Evolutionary conservation across 345 rosid genomes (phyloP), one percentile per base, ranked within the genome.

Genomic region (Erodium maritimum): DNA sequence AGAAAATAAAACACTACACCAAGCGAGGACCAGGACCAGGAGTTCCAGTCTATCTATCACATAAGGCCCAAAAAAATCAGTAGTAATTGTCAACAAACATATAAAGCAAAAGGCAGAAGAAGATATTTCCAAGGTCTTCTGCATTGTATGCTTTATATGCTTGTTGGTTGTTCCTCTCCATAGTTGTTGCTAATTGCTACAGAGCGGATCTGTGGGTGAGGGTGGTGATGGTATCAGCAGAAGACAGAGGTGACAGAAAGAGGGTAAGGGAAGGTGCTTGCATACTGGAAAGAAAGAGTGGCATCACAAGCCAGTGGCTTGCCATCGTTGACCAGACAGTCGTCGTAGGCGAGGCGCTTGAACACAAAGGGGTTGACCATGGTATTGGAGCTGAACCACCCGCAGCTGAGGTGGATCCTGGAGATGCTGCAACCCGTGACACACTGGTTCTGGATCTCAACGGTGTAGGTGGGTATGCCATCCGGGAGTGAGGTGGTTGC

Each of bases 361-460:
- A 91, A 88, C 17, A 79, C 68, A 65, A 71, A 81, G 10, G 96
- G 98, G 71, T 91, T 86, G 54, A 91, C 59, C 72, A 84, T 78
- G 2, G 65, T 80, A 17, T 75, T 85, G 0, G 98, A 88, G 73
- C 98, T 91, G 65, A 91, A 91, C 98, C 96, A 86, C 46, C 96
- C 95, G 55, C 98, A 91, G 42, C n/a, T 67, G 25, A 91, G 63
- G 74, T 88, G 98, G 24, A 91, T 84, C 33, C 74, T 56, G 0
- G 87, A 72, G 52, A 91, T 86, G 24, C 69, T 69, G 61, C 96
- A 86, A 7, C 96, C 98, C 4, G 86, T 73, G 50, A 68, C 69
- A 56, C 96, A 88, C 16, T 53, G 62, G 73, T 91, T 88, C 53
- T 73, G 63, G 20, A 91, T 83, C 78, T 88, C 89, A 1, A 88